These are phyloP conservation scores for Cinnamomum micranthum DNA, from an alignment of 164 flowering plant genomes.

Conservation along the genomic window DNA sequence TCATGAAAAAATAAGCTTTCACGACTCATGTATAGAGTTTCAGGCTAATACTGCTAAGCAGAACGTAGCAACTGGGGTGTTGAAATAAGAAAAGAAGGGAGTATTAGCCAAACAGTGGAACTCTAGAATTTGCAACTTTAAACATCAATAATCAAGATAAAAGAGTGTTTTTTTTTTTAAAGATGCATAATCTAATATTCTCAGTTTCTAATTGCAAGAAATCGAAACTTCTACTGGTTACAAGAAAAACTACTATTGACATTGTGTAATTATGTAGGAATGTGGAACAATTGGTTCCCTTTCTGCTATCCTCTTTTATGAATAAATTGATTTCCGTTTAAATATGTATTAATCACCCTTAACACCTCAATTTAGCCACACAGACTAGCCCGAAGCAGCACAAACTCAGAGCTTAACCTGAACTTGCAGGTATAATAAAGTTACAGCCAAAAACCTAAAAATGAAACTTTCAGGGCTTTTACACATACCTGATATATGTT, in stretches of 20 bases:
- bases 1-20: background rate
- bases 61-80: background rate
- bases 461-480: background rate
- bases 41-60: background rate
- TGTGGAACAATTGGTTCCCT: background rate
- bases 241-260: no score
- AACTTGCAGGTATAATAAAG: background rate
- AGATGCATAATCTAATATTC: no score
- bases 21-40: no score
- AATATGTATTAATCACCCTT: background rate
- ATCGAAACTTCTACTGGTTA: no score
- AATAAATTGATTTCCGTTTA: background rate
- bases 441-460: no score
- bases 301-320: background rate
- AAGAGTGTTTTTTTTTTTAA: no score
- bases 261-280: background rate
- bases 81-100: background rate
- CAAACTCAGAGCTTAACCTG: background rate
- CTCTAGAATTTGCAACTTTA: background rate
- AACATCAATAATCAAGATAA: no score
- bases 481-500: slow-evolving; percentile 22
- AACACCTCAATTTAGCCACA: background rate
- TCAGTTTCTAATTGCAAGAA: no score
- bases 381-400: no score
- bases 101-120: background rate